A percentile compares a stretch with the other conserved stretches of the same genome.
Evolutionary conservation across 73 alveolate species (phyloP).

Genomic region (Paramecium bursaria): DNA sequence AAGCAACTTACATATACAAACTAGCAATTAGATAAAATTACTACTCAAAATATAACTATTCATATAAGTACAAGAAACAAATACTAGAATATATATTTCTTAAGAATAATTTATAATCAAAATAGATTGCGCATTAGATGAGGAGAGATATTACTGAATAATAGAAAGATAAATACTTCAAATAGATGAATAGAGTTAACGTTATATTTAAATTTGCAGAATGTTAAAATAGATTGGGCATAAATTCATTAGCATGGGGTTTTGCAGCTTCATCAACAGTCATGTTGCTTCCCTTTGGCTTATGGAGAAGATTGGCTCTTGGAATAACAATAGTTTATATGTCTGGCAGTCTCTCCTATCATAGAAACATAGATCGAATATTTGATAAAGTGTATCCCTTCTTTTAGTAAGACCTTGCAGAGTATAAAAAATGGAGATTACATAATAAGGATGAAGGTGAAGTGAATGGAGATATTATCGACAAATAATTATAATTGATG

Average conservation of each 20-base stretch:
- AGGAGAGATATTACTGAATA: neutral
- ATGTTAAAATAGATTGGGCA: constrained; percentile 45
- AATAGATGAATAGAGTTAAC: constrained; percentile 4
- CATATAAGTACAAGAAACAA: neutral
- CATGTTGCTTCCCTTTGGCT: constrained; percentile 1
- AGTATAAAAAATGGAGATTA: constrained; percentile 3
- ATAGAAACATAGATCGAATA: constrained; percentile 13
- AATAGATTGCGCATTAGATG: neutral
- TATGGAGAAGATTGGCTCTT: constrained; percentile 26
- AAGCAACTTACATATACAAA: no score
- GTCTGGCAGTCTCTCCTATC: constrained; percentile 8
- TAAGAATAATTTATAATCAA: constrained; percentile 22
- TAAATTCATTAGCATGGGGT: constrained; percentile 42
- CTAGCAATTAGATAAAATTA: no score
- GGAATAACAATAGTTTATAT: neutral
- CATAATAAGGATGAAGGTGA: no score
- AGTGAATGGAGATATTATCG: no score
- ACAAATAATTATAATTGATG: no score
- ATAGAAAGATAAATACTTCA: neutral
- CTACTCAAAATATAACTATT: no score
- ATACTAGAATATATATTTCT: constrained; percentile 20
- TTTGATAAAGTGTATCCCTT: constrained; percentile 54
- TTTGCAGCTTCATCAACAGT: neutral
- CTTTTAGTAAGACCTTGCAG: neutral
- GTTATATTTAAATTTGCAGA: constrained; percentile 27